A percentile compares a stretch with the other conserved stretches of the same genome.
These are phyloP conservation scores for Beauveria medogensis DNA, from an alignment of 2,329 filamentous ascomycete species.

Conservation along the genomic window DNA sequence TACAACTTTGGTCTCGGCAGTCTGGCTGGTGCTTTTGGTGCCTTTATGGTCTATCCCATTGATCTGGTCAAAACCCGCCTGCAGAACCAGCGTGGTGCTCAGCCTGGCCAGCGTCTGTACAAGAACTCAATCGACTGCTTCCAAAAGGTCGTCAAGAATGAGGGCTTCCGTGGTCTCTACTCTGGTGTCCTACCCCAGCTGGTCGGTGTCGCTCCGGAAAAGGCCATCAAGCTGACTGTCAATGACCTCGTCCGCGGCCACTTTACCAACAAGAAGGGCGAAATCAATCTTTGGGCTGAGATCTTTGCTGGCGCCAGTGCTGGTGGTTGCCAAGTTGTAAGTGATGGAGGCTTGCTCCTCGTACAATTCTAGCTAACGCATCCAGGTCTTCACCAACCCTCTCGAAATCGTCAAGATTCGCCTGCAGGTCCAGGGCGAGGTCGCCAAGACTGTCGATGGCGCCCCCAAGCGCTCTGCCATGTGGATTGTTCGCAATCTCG, in stretches of 20 bases:
- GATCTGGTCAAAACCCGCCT: constrained; percentile 97
- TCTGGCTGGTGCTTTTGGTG: constrained; percentile 89
- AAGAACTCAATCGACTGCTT: constrained; percentile 97
- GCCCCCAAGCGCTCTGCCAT: constrained; percentile 84
- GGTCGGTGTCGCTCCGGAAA: constrained; percentile 96
- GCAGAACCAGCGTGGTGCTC: constrained; percentile 85
- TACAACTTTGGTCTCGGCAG: constrained; percentile 90
- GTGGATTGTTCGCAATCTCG: constrained; percentile 95
- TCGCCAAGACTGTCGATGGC: constrained; percentile 77
- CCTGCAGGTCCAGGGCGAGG: constrained; percentile 92
- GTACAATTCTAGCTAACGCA: background rate
- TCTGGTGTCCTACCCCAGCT: constrained; percentile 92
- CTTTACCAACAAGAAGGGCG: constrained; percentile 67
- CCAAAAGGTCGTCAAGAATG: constrained; percentile 84
- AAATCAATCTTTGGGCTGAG: constrained; percentile 65
- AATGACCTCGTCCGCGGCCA: constrained; percentile 82
- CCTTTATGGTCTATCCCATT: constrained; percentile 99
- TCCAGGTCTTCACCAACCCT: constrained; percentile 88
- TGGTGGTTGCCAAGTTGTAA: constrained; percentile 91
- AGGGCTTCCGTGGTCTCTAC: constrained; percentile 84
- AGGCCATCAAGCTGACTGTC: constrained; percentile 98
- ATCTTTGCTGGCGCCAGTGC: constrained; percentile 81
- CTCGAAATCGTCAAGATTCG: constrained; percentile 99
- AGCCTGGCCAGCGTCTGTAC: constrained; percentile 81
- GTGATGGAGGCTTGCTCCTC: constrained; percentile 27